Evolutionary conservation across 106 monocot species (phyloP), one percentile per base, ranked within the genome.

Genomic region (Dioscorea dumetorum): DNA sequence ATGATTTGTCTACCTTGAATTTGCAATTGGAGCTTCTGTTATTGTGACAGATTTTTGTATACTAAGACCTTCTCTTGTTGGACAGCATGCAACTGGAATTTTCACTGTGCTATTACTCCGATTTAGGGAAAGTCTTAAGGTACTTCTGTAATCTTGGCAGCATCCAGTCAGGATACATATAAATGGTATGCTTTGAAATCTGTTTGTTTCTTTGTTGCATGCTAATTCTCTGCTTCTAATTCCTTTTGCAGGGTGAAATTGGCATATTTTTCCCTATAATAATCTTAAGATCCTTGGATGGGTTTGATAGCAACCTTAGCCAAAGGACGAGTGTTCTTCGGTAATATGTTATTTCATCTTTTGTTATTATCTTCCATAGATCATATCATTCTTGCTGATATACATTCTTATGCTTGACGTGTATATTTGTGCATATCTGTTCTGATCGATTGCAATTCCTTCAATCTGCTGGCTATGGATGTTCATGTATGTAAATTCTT

Each of bases 121-220:
- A 48, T 97, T 97, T 73, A 86, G 97, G 64, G 97, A 97, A 82
- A 92, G 92, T 79, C 87, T 97, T 53, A 97, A 97, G 97, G 97
- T 92, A 77, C 57, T 34, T 58, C 5, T 17, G 63, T 14, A 33
- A 33, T 34, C 28, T n/a, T 22, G 31, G 15, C 5, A 18, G 54
- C 7, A 54, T 54, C 18, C 19, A 54, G 1, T 19, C 19, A 54
- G 8, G 3, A 54, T 18, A 16, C 54, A 2, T 54, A 16, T 54
- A 54, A 18, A 19, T 54, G 54, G 5, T 54, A 13, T 3, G 18
- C 12, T 54, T 41, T 16, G 19, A 54, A 2, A 16, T 54, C 12
- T 54, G 3, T 54, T 57, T 12, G n/a, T 12, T 35, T 61, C 35
- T 11, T 70, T 22, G 21, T n/a, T 17, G 5, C 41, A 41, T 6